Conservation (phyloP, 805 yeast genomes). For the Yarrowia keelungensis region DNA sequence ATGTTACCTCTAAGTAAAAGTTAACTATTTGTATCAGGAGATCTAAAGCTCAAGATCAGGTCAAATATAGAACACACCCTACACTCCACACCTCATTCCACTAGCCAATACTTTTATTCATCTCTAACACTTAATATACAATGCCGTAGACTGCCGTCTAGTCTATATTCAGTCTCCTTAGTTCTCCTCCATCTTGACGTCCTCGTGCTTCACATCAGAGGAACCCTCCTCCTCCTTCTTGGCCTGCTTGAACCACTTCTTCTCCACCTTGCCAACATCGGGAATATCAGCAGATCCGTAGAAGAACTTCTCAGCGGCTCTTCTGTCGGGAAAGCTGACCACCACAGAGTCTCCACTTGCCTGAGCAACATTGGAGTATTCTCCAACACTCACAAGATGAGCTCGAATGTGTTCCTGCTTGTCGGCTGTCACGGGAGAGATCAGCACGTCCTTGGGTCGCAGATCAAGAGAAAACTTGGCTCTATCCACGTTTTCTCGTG, state of each 20-base stretch:
- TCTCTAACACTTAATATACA: constrained; percentile 13
- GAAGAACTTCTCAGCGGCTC: constrained; percentile 52
- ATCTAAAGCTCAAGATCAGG: too few relatives aligned
- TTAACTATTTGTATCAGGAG: too few relatives aligned
- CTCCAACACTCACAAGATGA: constrained; percentile 46
- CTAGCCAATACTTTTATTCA: neutral
- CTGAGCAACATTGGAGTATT: constrained; percentile 43
- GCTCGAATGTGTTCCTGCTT: constrained; percentile 50
- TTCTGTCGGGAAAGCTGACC: constrained; percentile 50
- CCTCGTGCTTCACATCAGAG: constrained; percentile 5
- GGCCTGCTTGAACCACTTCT: constrained; percentile 44
- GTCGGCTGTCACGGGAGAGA: constrained; percentile 48
- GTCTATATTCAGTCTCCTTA: neutral
- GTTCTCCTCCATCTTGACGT: constrained; percentile 31
- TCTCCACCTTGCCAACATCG: constrained; percentile 47
- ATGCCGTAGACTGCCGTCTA: neutral
- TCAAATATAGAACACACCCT: too few relatives aligned
- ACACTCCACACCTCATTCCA: neutral
- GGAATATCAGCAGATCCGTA: constrained; percentile 44
- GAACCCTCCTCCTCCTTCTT: constrained; percentile 4
- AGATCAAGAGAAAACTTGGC: constrained; percentile 47
- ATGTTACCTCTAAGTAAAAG: too few relatives aligned
- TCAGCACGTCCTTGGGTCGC: constrained; percentile 51
- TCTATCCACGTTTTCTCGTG: constrained; percentile 42
- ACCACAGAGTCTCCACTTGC: constrained; percentile 40